Evolutionary conservation across 768 basidiomycete genomes (phyloP).

Genomic region (Hypsizygus marmoreus): DNA sequence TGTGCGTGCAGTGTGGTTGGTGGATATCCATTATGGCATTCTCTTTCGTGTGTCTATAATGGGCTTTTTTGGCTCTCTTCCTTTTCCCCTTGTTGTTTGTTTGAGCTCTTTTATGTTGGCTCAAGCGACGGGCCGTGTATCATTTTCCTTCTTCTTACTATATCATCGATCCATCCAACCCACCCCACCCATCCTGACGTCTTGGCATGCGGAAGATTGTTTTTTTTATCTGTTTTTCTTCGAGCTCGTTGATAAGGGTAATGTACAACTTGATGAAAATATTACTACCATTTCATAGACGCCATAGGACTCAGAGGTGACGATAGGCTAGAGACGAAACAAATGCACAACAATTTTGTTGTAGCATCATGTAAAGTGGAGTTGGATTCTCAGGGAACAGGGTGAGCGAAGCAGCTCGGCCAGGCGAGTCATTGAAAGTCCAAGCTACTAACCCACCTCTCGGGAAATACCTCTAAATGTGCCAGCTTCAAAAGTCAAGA

Average conservation of each 20-base stretch:
- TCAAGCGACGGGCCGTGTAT: background rate
- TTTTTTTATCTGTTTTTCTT: background rate
- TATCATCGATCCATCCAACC: constrained; percentile 1
- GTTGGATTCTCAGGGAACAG: too few relatives aligned
- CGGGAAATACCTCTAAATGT: too few relatives aligned
- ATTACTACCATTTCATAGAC: constrained; percentile 8
- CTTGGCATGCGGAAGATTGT: constrained; percentile 1
- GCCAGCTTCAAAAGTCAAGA: too few relatives aligned
- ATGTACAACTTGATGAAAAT: constrained; percentile 28
- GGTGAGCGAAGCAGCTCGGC: too few relatives aligned
- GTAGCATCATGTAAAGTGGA: too few relatives aligned
- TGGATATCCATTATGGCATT: background rate
- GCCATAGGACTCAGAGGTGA: background rate
- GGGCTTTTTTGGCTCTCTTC: background rate
- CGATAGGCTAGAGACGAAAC: too few relatives aligned
- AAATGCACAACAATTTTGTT: too few relatives aligned
- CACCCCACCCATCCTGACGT: background rate
- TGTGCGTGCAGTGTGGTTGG: too few relatives aligned
- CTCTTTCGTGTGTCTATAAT: constrained; percentile 4
- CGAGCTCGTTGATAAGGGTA: constrained; percentile 20
- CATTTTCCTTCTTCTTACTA: background rate
- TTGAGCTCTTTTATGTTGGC: too few relatives aligned
- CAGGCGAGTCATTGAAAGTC: too few relatives aligned
- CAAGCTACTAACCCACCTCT: too few relatives aligned
- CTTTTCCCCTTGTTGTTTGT: background rate